Evolutionary conservation across 371 early-diverging fungal genomes (phyloP), one percentile per base, ranked within the genome.

Genomic region (Mucor ambiguus): DNA sequence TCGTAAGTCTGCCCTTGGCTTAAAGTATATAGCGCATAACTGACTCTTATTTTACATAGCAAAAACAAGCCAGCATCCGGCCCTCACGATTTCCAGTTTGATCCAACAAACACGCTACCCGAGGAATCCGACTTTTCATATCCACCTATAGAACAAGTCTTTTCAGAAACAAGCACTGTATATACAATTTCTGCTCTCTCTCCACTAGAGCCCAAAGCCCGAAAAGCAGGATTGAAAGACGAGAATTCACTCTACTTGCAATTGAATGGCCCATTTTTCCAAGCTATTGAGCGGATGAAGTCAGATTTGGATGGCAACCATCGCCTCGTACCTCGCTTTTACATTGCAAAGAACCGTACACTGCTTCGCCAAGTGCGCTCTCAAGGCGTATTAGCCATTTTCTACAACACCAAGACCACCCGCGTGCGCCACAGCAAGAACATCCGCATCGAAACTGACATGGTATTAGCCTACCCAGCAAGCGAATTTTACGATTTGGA

Each of bases 311-410:
- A 59, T 1, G 73, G 67, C 0, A 66, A 73, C 26, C 74, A 74
- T 14, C 48, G 49, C 1, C 58, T 71, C 0, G 68, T 76, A 11
- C 81, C 84, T 22, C 80, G 84, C 1, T 78, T 83, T 29, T 81
- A 77, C 43, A 75, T 83, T 69, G 74, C 81, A 20, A 81, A 79
- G 63, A 81, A 83, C 57, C 78, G 78, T 10, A 76, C 80, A 1
- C 43, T 81, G 14, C 63, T 81, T 0, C 74, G 77, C 14, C 74
- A 79, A 48, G 75, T 75, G 49, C 67, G 74, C 12, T 64, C 76
- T 0, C 71, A 79, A 54, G 76, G 77, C 3, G 74, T 79, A 0
- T 62, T 83, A 16, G 80, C 79, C 1, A 75, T 83, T 14, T 76
- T 83, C 46, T 73, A 76, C 60, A 77, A 76, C 60, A 71, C 73